These are phyloP conservation scores for Tuber indicum DNA, from an alignment of 495 filamentous ascomycete genomes.

Conservation along the genomic window DNA sequence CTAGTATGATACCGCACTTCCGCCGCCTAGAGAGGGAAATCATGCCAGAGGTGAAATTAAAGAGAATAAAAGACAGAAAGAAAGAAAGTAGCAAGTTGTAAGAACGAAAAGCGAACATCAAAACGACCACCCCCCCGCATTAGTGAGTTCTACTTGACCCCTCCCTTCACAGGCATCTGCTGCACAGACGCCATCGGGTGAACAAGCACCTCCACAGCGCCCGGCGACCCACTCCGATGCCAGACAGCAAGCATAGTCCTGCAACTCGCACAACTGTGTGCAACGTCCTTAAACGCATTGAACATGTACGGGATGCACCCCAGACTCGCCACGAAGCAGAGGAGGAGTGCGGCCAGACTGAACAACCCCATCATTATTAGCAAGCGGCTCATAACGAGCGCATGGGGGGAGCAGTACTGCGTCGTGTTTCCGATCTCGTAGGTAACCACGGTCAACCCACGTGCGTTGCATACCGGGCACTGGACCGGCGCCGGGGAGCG, in stretches of 20 bases:
- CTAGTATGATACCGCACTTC: not conserved
- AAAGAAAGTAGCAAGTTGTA: not conserved
- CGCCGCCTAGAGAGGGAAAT: not conserved
- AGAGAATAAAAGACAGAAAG: not conserved
- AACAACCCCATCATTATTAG: not conserved
- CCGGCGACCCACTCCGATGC: constrained; percentile 26
- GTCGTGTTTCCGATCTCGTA: constrained; percentile 18
- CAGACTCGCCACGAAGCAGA: constrained; percentile 13
- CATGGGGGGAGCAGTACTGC: constrained; percentile 17
- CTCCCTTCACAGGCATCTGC: not conserved
- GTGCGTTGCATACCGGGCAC: constrained; percentile 18
- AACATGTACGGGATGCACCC: constrained; percentile 30
- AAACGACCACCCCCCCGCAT: not conserved
- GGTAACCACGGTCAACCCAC: constrained; percentile 7
- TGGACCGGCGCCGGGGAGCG: constrained; percentile 21
- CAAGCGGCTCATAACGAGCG: not conserved
- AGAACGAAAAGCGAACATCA: not conserved
- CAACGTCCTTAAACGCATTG: constrained; percentile 21
- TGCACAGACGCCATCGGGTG: not conserved
- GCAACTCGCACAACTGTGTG: constrained; percentile 26
- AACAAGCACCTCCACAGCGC: constrained; percentile 19
- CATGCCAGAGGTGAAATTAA: not conserved
- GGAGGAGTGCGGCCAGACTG: constrained; percentile 16
- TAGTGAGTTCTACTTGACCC: not conserved
- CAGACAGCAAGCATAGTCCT: constrained; percentile 20